These are phyloP conservation scores for Rosa chinensis DNA, from an alignment of 306 rosid genomes.

Conservation along the genomic window DNA sequence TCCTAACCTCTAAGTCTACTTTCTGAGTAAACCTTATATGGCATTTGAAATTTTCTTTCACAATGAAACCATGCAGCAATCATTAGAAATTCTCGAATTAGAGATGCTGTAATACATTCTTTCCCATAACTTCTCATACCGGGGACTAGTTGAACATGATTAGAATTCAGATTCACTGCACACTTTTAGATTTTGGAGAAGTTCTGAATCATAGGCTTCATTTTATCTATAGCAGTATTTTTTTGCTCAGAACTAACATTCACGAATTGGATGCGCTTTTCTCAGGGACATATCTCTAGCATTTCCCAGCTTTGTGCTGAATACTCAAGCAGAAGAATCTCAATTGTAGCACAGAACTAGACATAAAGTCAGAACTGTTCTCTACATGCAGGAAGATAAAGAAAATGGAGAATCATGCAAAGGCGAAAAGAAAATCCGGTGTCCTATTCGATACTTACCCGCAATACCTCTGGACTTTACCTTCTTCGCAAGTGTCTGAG, in stretches of 20 bases:
- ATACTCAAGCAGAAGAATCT: slow-evolving; percentile 8
- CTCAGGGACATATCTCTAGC: slow-evolving; percentile 39
- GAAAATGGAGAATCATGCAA: not conserved
- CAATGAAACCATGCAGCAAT: too few relatives aligned
- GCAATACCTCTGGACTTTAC: not conserved
- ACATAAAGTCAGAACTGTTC: not conserved
- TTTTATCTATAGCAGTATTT: too few relatives aligned
- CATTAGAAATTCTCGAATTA: too few relatives aligned
- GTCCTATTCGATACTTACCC: too few relatives aligned
- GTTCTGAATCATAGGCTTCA: too few relatives aligned
- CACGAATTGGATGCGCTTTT: not conserved
- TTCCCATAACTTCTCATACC: too few relatives aligned
- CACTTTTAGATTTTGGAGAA: too few relatives aligned
- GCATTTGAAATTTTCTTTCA: not conserved
- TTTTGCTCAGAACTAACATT: not conserved
- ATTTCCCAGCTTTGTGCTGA: slow-evolving; percentile 39
- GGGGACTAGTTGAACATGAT: too few relatives aligned
- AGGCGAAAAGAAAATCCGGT: too few relatives aligned
- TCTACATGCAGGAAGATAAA: not conserved
- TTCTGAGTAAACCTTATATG: not conserved
- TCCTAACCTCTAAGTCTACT: not conserved
- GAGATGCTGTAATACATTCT: too few relatives aligned
- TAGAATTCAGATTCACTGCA: too few relatives aligned
- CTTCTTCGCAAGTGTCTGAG: not conserved
- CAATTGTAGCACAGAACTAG: too few relatives aligned